A percentile compares a stretch with the other conserved stretches of the same genome.
These are phyloP conservation scores for Exophiala bonariae DNA, from an alignment of 2,329 filamentous ascomycete species.

Conservation along the genomic window DNA sequence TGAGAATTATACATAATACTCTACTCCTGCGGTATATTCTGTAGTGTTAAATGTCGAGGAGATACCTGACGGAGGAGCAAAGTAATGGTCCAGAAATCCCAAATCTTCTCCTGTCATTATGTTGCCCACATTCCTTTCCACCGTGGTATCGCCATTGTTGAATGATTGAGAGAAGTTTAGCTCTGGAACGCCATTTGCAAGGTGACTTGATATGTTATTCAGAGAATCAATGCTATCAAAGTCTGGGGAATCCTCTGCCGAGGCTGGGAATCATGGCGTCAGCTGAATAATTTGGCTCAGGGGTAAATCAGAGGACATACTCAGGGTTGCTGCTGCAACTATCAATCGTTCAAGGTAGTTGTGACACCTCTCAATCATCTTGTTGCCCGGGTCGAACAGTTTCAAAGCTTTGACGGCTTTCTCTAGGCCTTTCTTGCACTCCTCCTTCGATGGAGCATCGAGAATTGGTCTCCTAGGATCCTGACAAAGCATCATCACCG, in stretches of 20 bases:
- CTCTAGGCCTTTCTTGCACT: conserved; percentile 1
- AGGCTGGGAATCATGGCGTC: too few relatives aligned
- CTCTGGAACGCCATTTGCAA: background rate
- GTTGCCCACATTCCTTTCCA: conserved; percentile 1
- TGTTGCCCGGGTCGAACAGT: conserved; percentile 32
- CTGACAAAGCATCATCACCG: conserved; percentile 2
- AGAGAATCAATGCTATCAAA: background rate
- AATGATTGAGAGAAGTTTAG: background rate
- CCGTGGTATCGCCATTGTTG: background rate
- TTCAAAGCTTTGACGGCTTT: conserved; percentile 22
- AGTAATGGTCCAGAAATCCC: conserved; percentile 5
- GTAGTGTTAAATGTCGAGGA: background rate
- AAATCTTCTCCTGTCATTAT: conserved; percentile 8
- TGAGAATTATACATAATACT: too few relatives aligned
- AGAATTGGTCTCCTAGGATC: background rate
- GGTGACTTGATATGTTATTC: background rate
- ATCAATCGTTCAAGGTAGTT: conserved; percentile 31
- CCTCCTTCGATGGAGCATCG: conserved; percentile 1
- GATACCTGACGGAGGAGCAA: background rate
- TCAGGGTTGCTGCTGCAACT: background rate
- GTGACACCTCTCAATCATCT: conserved; percentile 33
- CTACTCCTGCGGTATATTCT: background rate
- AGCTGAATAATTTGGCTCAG: too few relatives aligned
- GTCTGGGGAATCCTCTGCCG: background rate
- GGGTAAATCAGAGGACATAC: too few relatives aligned